Evolutionary conservation across 148 eudicot species (phyloP).

Genomic region (Camellia lanceoleosa): DNA sequence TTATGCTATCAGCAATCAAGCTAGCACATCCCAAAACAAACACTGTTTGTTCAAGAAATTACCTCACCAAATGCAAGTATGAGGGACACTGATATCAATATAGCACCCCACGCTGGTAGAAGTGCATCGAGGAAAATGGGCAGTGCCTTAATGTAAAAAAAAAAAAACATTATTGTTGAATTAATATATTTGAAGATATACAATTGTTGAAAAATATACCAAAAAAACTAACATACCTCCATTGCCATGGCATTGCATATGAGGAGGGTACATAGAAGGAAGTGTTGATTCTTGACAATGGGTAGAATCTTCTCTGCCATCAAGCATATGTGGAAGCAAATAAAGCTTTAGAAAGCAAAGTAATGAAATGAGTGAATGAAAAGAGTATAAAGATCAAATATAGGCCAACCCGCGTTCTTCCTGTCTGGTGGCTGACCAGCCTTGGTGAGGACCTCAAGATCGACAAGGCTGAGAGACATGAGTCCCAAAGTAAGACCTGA

Average conservation of each 20-base stretch:
- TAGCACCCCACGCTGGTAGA: slow-evolving; percentile 81
- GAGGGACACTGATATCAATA: slow-evolving; percentile 80
- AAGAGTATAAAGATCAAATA: not conserved
- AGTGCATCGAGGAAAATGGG: slow-evolving; percentile 77
- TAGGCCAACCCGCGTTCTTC: slow-evolving; percentile 55
- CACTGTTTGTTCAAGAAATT: slow-evolving; percentile 10
- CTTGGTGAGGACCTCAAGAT: slow-evolving; percentile 75
- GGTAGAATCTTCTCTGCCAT: slow-evolving; percentile 72
- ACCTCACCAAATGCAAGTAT: slow-evolving; percentile 90
- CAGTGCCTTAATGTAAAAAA: slow-evolving; percentile 45
- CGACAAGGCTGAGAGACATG: slow-evolving; percentile 80
- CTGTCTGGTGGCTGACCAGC: slow-evolving; percentile 75
- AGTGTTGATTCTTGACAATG: slow-evolving; percentile 74
- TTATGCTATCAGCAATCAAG: not conserved
- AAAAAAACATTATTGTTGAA: not conserved
- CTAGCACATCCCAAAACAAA: not conserved
- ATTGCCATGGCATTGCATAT: slow-evolving; percentile 81
- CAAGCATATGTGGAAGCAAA: not conserved
- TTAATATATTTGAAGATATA: not conserved
- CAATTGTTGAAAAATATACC: not conserved
- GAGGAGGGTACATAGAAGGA: slow-evolving; percentile 75
- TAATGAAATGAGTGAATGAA: not conserved
- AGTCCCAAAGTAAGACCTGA: slow-evolving; percentile 84
- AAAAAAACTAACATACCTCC: slow-evolving; percentile 51
- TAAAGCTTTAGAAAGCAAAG: not conserved